phyloP scores from a whole-genome alignment of 257 asterid genomes.

The Solanum commersonii region DNA sequence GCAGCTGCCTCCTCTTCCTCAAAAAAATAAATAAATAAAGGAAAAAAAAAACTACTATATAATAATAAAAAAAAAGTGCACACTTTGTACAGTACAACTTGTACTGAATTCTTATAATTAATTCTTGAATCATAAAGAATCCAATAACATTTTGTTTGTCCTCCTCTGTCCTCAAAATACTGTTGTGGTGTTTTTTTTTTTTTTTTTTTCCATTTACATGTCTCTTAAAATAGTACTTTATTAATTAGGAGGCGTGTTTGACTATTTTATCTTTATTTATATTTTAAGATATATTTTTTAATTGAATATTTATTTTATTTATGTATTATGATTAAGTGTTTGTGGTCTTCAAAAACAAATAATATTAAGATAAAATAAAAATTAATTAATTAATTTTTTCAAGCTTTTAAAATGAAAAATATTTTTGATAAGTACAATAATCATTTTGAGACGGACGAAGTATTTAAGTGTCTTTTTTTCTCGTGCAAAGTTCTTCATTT shows the following conservation, averaged over 20 bases:
- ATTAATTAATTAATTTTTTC: too few relatives aligned
- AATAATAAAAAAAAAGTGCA: not conserved
- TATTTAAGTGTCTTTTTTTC: not conserved
- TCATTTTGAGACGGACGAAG: fast-evolving
- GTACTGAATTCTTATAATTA: not conserved
- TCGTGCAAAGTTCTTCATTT: too few relatives aligned
- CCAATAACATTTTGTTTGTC: not conserved
- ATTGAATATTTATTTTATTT: too few relatives aligned
- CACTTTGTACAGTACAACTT: not conserved
- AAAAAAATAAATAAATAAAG: not conserved
- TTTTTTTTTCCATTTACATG: not conserved
- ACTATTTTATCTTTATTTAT: too few relatives aligned
- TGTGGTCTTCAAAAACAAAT: not conserved
- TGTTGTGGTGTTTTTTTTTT: not conserved
- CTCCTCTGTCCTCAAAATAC: not conserved
- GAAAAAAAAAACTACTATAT: not conserved
- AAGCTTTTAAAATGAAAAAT: not conserved
- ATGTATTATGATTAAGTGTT: too few relatives aligned
- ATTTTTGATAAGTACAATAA: too few relatives aligned
- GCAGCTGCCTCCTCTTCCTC: not conserved
- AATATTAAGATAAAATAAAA: too few relatives aligned
- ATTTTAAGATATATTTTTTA: too few relatives aligned
- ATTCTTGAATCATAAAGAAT: not conserved
- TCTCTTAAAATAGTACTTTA: not conserved
- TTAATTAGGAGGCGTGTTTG: too few relatives aligned